These are phyloP conservation scores for Albophoma yamanashiensis DNA, from an alignment of 2,329 filamentous ascomycete genomes.

Conservation along the genomic window DNA sequence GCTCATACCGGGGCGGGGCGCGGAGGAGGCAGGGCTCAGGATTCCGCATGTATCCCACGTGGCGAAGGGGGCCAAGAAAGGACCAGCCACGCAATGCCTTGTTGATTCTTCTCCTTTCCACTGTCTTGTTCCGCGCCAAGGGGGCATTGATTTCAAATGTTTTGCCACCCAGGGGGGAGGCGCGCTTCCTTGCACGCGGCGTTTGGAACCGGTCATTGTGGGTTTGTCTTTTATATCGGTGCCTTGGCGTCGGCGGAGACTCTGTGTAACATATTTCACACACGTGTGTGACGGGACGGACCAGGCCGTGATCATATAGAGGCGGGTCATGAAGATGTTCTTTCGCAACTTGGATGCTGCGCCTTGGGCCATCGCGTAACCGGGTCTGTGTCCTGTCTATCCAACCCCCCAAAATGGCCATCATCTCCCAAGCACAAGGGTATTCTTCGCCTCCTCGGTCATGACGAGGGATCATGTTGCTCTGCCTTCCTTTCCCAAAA, in stretches of 20 bases:
- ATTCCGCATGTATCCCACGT: not conserved
- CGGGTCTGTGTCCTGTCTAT: not conserved
- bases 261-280: not conserved
- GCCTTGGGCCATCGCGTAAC: not conserved
- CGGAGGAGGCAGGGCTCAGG: not conserved
- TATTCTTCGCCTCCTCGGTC: not conserved
- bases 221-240: not conserved
- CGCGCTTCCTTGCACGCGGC: slow-evolving; percentile 1
- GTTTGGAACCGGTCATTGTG: slow-evolving; percentile 3
- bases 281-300: not conserved
- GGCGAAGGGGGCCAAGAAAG: not conserved
- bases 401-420: not conserved
- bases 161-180: not conserved
- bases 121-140: not conserved
- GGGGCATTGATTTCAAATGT: not conserved
- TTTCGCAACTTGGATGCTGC: not conserved
- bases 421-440: not conserved
- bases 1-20: not conserved
- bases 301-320: not conserved
- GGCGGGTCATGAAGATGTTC: not conserved
- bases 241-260: not conserved
- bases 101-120: not conserved
- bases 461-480: not conserved
- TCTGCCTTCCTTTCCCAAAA: not conserved
- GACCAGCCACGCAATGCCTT: not conserved